phyloP scores from a whole-genome alignment of 2,329 filamentous ascomycete species.

The Microsporum canis region DNA sequence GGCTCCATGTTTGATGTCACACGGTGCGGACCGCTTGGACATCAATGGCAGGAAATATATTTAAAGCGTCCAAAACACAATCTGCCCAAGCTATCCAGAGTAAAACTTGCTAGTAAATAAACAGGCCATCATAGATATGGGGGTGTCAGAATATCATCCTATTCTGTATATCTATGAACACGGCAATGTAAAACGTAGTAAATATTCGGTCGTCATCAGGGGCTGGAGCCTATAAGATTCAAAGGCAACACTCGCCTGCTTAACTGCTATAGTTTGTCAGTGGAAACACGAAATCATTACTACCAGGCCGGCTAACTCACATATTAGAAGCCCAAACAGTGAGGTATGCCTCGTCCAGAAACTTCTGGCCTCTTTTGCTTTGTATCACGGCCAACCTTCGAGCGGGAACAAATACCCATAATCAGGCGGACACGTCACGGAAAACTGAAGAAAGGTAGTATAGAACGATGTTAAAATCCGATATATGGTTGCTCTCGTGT shows the following conservation, averaged over 20 bases:
- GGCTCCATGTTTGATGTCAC: conserved; percentile 5
- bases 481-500: background rate
- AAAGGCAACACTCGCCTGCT: background rate
- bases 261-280: background rate
- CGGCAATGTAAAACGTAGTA: background rate
- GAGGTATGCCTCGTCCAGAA: background rate
- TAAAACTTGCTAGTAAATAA: background rate
- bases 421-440: background rate
- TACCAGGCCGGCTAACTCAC: background rate
- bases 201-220: background rate
- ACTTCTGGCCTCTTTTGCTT: background rate
- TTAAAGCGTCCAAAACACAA: background rate
- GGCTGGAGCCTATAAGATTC: background rate
- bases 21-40: conserved; percentile 3
- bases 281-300: background rate
- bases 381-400: background rate
- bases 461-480: background rate
- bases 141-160: background rate
- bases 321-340: background rate
- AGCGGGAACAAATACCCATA: background rate
- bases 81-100: background rate
- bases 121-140: background rate
- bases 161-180: background rate
- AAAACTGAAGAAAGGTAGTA: background rate
- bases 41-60: background rate